Percentiles rank a stretch among this genome's conserved stretches.
phyloP scores from a whole-genome alignment of 768 basidiomycete species.

The Leccinum imitatum region DNA sequence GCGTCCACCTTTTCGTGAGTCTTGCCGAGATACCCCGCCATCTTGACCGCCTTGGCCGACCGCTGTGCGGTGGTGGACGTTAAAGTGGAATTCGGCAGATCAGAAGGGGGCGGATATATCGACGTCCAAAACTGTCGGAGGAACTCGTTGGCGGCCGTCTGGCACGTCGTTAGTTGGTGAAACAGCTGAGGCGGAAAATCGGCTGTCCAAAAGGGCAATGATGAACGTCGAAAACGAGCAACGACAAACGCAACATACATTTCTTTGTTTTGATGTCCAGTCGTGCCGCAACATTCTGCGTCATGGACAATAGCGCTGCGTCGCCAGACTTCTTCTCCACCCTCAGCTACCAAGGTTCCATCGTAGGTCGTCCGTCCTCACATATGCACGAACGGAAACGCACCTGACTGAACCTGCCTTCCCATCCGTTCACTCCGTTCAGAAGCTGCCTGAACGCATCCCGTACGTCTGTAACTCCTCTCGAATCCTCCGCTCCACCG shows the following conservation, averaged over 20 bases:
- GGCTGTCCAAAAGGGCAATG: conserved; percentile 41
- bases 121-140: conserved; percentile 94
- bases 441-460: conserved; percentile 48
- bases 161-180: conserved; percentile 83
- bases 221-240: not conserved
- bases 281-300: conserved; percentile 72
- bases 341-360: conserved; percentile 47
- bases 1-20: conserved; percentile 82
- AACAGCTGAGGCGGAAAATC: conserved; percentile 79
- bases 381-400: conserved; percentile 6
- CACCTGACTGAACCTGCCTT: conserved; percentile 56
- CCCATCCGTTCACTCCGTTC: conserved; percentile 55
- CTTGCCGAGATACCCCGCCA: conserved; percentile 78
- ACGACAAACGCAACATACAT: conserved; percentile 41
- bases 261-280: conserved; percentile 65
- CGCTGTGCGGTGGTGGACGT: conserved; percentile 64
- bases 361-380: not conserved
- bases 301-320: conserved; percentile 70
- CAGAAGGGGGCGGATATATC: conserved; percentile 71
- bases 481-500: conserved; percentile 7
- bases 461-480: conserved; percentile 44
- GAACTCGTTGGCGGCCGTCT: conserved; percentile 94
- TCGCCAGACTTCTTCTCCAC: conserved; percentile 69
- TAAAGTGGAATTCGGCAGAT: conserved; percentile 38
- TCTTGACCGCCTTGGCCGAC: conserved; percentile 77